Base-by-base conservation (phyloP, 2,329 filamentous ascomycete species). In the Thelonectria rubi region DNA sequence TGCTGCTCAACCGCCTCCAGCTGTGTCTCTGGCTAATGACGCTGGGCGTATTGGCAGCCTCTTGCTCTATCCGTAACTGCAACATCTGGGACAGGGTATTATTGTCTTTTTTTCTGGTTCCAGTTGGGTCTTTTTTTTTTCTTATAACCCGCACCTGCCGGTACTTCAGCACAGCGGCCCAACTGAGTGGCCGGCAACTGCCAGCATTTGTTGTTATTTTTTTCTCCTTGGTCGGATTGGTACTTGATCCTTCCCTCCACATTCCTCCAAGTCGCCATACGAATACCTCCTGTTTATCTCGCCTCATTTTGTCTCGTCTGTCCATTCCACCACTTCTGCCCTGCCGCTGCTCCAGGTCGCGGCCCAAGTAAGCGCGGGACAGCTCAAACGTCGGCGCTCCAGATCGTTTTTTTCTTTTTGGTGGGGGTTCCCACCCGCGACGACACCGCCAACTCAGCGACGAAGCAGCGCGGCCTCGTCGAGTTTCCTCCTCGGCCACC, bases 1-100 rank as follows among this genome's bases (percentile, higher is more conserved):
- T 71, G 69, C 69, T 68, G 65, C 65, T 67, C 67, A 69, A 66
- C 69, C 64, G 68, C 63, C 68, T 68, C 57, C 6, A 32, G 65
- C 68, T 60, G 49, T 65, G 66, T 67, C 69, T 66, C 24, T 24
- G 52, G 24, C 68, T 56, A 62, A 64, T 49, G 68, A 64, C 64
- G 54, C 47, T 42, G 37, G 46, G 37, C 18, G 24, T 37, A 45
- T 8, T 6, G 26, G 26, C 7, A 37, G 34, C 3, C 34, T 37
- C 4, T 15, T 37, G 34, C 34, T 37, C 5, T 12, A 14, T 15
- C 15, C 34, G 34, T 15, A 15, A 37, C 34, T 37, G 34, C 26
- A 37, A 37, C 15, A 37, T 15, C 5, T 37, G 5, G 9, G 34
- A 37, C 11, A 37, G 34, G 4, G 5, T 30, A 9, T 30, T 30